A percentile compares a stretch with the other conserved stretches of the same genome.
These are phyloP conservation scores for Choanephora cucurbitarum DNA, from an alignment of 371 early-diverging fungal genomes.

Conservation along the genomic window DNA sequence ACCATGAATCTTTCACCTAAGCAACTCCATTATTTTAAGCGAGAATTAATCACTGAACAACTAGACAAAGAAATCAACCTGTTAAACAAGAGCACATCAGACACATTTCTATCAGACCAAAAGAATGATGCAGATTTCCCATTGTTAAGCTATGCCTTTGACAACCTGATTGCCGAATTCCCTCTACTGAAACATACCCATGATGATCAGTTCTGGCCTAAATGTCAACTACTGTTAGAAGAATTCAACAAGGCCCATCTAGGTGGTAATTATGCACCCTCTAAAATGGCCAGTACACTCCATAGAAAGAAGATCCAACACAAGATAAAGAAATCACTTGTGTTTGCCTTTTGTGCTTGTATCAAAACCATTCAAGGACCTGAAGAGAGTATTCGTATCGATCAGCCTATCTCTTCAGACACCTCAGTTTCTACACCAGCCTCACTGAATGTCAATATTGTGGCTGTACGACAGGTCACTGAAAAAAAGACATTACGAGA, in stretches of 20 bases:
- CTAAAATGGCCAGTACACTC: constrained; percentile 18
- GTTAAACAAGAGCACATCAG: constrained; percentile 11
- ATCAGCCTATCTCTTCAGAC: neutral
- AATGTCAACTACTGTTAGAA: constrained; percentile 35
- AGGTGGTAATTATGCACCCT: constrained; percentile 27
- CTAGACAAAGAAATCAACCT: constrained; percentile 14
- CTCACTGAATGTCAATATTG: constrained; percentile 13
- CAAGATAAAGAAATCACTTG: constrained; percentile 39
- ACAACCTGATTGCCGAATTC: constrained; percentile 37
- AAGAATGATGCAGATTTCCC: constrained; percentile 16
- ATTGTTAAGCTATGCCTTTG: constrained; percentile 40
- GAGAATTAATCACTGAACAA: constrained; percentile 25
- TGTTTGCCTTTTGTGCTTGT: constrained; percentile 43
- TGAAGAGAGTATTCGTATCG: constrained; percentile 34
- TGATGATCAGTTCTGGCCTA: constrained; percentile 41
- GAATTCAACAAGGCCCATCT: constrained; percentile 38
- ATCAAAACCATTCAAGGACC: constrained; percentile 44
- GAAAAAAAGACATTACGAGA: constrained; percentile 27
- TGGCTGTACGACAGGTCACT: constrained; percentile 22
- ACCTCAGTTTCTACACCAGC: neutral
- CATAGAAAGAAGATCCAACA: constrained; percentile 36
- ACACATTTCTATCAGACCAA: constrained; percentile 8
- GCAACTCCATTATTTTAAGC: constrained; percentile 32
- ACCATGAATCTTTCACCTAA: constrained; percentile 24
- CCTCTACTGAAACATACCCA: constrained; percentile 40